Percentiles rank a stretch among this genome's conserved stretches.
These are phyloP conservation scores for Boletales sp. DNA, from an alignment of 768 basidiomycete species.

Conservation along the genomic window DNA sequence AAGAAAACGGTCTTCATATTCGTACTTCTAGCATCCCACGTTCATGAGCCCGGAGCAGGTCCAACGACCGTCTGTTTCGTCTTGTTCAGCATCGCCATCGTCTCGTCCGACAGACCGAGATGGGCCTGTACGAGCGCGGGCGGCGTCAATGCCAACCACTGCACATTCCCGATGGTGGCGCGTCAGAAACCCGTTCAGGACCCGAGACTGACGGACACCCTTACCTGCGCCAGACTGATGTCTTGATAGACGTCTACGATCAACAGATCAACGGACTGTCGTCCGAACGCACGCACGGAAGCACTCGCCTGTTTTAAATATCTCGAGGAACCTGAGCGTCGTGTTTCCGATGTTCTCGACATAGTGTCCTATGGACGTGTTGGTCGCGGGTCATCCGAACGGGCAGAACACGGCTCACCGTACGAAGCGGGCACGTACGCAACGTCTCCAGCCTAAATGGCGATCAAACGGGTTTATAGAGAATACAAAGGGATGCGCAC, in stretches of 20 bases:
- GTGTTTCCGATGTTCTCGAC: conserved; percentile 53
- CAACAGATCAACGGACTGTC: background rate
- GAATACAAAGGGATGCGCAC: conserved; percentile 20
- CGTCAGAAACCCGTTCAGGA: too few species aligned
- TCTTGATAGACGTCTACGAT: conserved; percentile 24
- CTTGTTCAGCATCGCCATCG: conserved; percentile 35
- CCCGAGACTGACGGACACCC: background rate
- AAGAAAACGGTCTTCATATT: too few species aligned
- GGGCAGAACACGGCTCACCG: conserved; percentile 6
- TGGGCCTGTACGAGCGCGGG: conserved; percentile 45
- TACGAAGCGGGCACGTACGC: conserved; percentile 11
- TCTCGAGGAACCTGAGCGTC: conserved; percentile 46
- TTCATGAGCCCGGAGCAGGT: conserved; percentile 1
- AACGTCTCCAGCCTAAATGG: conserved; percentile 20
- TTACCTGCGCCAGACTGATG: conserved; percentile 46
- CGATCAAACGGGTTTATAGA: background rate
- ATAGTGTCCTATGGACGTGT: conserved; percentile 39
- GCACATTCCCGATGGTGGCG: background rate
- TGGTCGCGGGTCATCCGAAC: background rate
- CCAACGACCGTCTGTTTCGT: conserved; percentile 39
- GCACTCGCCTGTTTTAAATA: conserved; percentile 40
- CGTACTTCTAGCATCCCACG: too few species aligned
- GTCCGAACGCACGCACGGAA: background rate
- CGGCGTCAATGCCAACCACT: conserved; percentile 47
- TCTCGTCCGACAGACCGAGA: conserved; percentile 38